Evolutionary conservation across 441 rosid genomes (phyloP).

Genomic region (Brassica balearica): DNA sequence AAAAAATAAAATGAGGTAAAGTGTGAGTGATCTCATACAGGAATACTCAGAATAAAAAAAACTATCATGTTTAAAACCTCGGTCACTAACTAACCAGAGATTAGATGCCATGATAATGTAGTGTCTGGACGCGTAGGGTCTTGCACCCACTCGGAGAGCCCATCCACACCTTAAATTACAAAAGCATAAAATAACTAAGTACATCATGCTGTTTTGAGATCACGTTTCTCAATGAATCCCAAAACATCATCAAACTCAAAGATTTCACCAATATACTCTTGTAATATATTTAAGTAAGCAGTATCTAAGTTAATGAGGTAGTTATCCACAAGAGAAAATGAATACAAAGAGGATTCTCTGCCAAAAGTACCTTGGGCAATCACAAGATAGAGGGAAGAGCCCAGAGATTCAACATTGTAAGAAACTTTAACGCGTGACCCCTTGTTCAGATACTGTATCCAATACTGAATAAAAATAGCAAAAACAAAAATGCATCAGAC

Average conservation of each 20-base stretch:
- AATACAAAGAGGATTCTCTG: neutral
- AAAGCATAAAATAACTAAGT: constrained; percentile 32
- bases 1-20: constrained; percentile 18
- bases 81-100: constrained; percentile 68
- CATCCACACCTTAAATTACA: constrained; percentile 72
- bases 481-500: constrained; percentile 12
- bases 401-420: constrained; percentile 59
- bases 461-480: constrained; percentile 56
- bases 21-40: constrained; percentile 26
- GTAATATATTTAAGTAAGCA: neutral
- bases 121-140: constrained; percentile 90
- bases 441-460: constrained; percentile 74
- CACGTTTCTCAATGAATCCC: neutral
- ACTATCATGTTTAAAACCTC: constrained; percentile 28
- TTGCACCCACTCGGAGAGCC: constrained; percentile 82
- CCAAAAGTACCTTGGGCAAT: constrained; percentile 74
- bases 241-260: constrained; percentile 20
- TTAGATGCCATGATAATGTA: constrained; percentile 84
- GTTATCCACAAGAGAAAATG: neutral
- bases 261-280: neutral
- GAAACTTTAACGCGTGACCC: constrained; percentile 83
- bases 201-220: neutral
- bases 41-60: constrained; percentile 21
- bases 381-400: constrained; percentile 72
- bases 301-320: neutral